Evolutionary conservation across 2,329 filamentous ascomycete genomes (phyloP), one percentile per base, ranked within the genome.

Genomic region (Cylindrodendrum hubeiense): DNA sequence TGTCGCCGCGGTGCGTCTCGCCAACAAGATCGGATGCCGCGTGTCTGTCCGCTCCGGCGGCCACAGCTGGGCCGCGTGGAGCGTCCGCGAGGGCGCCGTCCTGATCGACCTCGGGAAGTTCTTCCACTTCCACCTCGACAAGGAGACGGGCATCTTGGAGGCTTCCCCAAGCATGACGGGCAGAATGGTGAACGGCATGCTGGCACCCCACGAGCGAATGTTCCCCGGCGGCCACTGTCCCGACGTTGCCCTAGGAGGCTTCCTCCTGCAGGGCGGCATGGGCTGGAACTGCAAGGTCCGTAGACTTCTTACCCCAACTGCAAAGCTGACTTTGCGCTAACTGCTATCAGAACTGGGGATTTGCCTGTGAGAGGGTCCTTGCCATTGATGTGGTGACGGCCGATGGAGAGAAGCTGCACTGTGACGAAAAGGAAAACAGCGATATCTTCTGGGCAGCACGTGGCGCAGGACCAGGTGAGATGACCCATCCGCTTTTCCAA

Each of bases 221-320:
- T 88, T 88, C 67, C 78, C 80, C 0, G 85, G 84, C 1, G 86
- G 86, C 0, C 86, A 88, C 72, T 88, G 85, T 71, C 85, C 86
- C 0, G 85, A 87, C 72, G 86, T 88, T 19, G 86, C 84, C 9
- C 69, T 88, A n/a, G 86, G 86, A 0, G 86, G 86, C 0, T 88
- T 87, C 66, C 71, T 88, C 22, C 72, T 89, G 15, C 85, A 87
- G 67, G 86, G 86, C 0, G 86, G 86, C 1, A 87, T 88, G 84
- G 86, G 86, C 0, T 89, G 86, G 86, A 87, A 87, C 68, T 86
- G 83, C 68, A 83, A 81, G 73, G 83, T 84, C 64, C 60, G 79
- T 72, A 61, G 26, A n/a, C 30, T 15, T n/a, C 15, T 4, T 37
- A 19, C 24, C 12, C 10, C 21, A 12, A 17, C 3, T 7, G 28